Conservation (phyloP, 371 early-diverging fungal genomes). For the Chytridiales sp. region DNA sequence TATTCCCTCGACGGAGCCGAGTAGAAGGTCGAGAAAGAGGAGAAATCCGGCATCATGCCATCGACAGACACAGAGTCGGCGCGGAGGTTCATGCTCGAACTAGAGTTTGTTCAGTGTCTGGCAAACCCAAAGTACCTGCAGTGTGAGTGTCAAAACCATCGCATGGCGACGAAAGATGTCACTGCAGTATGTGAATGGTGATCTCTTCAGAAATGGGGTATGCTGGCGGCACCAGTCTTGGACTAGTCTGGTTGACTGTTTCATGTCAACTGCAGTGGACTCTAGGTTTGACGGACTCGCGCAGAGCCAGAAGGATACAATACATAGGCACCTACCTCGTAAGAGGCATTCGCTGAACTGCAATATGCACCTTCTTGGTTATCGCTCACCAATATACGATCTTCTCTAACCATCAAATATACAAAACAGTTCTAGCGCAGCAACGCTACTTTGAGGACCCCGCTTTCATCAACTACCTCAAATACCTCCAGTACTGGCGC, state of each 20-base stretch:
- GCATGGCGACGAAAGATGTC: neutral
- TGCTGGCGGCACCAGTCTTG: no score
- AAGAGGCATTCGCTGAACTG: neutral
- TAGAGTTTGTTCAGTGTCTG: constrained; percentile 92
- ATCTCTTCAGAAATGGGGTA: no score
- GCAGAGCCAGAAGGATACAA: neutral
- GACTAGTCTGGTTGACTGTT: no score
- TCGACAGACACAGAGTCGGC: no score
- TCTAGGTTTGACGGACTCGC: no score
- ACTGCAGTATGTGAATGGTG: no score
- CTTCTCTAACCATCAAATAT: neutral
- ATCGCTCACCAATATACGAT: neutral
- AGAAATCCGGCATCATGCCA: no score
- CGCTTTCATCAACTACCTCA: constrained; percentile 80
- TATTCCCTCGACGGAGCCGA: no score
- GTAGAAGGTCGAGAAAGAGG: no score
- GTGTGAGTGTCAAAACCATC: constrained; percentile 41
- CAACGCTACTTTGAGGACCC: constrained; percentile 80
- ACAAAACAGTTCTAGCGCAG: constrained; percentile 76
- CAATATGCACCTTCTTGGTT: neutral
- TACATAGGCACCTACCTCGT: neutral
- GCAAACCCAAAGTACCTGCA: constrained; percentile 94
- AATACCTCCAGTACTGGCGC: constrained; percentile 90
- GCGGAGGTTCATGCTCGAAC: constrained; percentile 81
- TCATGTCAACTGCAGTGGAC: no score